phyloP scores from a whole-genome alignment of 2,329 filamentous ascomycete species.

The Pseudogymnoascus sp. region DNA sequence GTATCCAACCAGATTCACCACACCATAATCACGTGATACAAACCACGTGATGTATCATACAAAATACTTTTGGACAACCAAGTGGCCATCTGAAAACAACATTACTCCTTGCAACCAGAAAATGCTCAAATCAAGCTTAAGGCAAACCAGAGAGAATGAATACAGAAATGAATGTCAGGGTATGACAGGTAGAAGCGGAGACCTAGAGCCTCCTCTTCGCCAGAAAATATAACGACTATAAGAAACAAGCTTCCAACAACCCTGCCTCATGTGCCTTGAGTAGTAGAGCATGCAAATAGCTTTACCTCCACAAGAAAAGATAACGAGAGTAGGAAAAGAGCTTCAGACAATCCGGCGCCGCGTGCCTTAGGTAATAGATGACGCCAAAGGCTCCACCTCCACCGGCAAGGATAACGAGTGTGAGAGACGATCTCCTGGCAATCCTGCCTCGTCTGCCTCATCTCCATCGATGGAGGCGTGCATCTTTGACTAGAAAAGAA shows the following conservation, averaged over 20 bases:
- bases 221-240: not conserved
- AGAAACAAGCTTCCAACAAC: not conserved
- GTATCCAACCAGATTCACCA: not conserved
- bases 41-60: not conserved
- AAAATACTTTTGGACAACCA: slow-evolving; percentile 1
- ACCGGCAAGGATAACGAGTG: not conserved
- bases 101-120: not conserved
- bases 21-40: not conserved
- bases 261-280: not conserved
- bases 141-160: not conserved
- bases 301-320: not conserved
- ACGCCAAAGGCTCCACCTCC: not conserved
- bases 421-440: not conserved
- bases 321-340: not conserved
- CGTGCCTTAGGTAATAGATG: not conserved
- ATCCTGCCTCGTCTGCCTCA: not conserved
- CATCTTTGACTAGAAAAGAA: not conserved
- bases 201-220: not conserved
- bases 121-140: not conserved
- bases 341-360: not conserved
- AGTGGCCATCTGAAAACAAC: not conserved
- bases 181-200: not conserved
- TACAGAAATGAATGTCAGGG: not conserved
- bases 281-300: not conserved
- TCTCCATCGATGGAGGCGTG: not conserved